Evolutionary conservation across 768 basidiomycete species (phyloP).

Genomic region (Boletus huronensis): DNA sequence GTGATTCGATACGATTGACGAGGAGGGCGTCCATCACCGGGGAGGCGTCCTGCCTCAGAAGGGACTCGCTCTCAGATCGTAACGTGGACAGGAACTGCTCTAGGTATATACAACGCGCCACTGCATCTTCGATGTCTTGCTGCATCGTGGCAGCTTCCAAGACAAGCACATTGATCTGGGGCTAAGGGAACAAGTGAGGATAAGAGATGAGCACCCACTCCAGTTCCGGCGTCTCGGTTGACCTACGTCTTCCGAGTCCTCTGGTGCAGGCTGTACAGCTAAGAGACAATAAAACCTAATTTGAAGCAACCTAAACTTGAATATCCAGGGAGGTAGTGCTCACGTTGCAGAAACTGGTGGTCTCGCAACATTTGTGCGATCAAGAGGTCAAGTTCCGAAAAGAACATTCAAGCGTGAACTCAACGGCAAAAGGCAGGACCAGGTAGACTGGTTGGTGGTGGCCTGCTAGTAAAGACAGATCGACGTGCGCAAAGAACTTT

Average conservation of each 20-base stretch:
- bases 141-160: constrained; percentile 3
- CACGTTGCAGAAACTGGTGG: not conserved
- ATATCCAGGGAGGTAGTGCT: not conserved
- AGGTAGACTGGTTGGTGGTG: too few species aligned
- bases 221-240: not conserved
- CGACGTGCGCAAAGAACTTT: not conserved
- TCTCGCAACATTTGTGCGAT: not conserved
- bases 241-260: constrained; percentile 3
- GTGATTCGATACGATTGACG: constrained; percentile 3
- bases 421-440: too few species aligned
- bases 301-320: not conserved
- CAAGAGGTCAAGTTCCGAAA: not conserved
- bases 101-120: not conserved
- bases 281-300: not conserved
- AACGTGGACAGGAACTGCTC: not conserved
- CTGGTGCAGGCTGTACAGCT: not conserved
- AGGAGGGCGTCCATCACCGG: constrained; percentile 9
- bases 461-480: not conserved
- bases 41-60: not conserved
- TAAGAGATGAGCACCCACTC: not conserved
- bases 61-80: not conserved
- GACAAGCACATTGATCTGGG: constrained; percentile 1
- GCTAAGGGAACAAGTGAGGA: not conserved
- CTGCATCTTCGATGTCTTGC: constrained; percentile 3
- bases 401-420: not conserved